A percentile compares a stretch with the other conserved stretches of the same genome.
These are phyloP conservation scores for Lasiodiplodia theobromae DNA, from an alignment of 2,329 filamentous ascomycete genomes.

Conservation along the genomic window DNA sequence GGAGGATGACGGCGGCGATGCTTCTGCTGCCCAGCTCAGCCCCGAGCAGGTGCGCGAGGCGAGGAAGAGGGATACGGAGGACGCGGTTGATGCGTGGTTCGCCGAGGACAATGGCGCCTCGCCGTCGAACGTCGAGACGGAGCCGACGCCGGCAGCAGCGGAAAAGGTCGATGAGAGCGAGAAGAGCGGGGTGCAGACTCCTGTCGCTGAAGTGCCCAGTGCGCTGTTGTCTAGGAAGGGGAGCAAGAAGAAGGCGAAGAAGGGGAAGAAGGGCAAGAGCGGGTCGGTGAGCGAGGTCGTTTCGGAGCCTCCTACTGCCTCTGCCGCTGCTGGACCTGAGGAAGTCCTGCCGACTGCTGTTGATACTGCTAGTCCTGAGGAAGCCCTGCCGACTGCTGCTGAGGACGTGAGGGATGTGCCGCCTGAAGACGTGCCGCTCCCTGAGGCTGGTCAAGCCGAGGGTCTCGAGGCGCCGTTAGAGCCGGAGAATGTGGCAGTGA, in stretches of 20 bases:
- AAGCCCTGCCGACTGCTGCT: background rate
- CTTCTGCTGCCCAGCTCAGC: slow-evolving; percentile 34
- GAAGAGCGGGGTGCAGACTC: background rate
- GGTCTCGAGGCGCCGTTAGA: background rate
- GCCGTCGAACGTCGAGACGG: background rate
- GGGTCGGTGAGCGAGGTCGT: slow-evolving; percentile 3
- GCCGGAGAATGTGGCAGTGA: background rate
- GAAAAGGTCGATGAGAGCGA: background rate
- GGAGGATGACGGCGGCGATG: slow-evolving; percentile 1
- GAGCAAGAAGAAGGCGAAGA: background rate
- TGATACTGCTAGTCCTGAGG: background rate
- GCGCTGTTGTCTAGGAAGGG: slow-evolving; percentile 9
- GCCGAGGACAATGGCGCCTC: too few relatives aligned
- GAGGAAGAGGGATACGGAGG: slow-evolving; percentile 37
- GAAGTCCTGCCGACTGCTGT: too few relatives aligned
- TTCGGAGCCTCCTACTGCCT: background rate
- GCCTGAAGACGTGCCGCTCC: background rate
- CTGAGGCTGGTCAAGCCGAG: background rate
- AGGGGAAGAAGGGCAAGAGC: background rate
- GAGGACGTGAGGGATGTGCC: background rate
- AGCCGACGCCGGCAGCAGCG: background rate
- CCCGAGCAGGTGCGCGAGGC: slow-evolving; percentile 36
- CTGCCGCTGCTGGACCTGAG: background rate
- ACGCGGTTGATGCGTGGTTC: slow-evolving; percentile 40
- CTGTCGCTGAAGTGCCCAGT: slow-evolving; percentile 14